phyloP scores from a whole-genome alignment of 2,329 filamentous ascomycete species.

The Curvularia sp. region DNA sequence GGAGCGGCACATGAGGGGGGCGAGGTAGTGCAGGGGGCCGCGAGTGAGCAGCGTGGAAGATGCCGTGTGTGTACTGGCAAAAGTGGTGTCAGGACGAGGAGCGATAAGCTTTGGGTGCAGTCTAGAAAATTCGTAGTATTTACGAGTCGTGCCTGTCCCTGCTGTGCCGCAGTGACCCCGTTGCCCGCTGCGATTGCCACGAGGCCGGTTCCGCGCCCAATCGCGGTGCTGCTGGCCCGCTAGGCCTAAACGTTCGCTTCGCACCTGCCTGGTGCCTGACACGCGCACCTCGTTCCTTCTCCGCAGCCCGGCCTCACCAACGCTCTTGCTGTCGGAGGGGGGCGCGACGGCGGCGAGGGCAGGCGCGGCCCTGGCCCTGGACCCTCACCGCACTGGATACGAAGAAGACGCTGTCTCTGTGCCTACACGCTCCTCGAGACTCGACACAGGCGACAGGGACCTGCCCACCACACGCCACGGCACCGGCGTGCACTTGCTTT shows the following conservation, averaged over 20 bases:
- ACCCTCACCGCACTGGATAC: not conserved
- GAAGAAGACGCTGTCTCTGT: no score
- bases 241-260: slow-evolving; percentile 24
- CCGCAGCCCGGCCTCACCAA: slow-evolving; percentile 4
- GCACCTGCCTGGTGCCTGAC: slow-evolving; percentile 22
- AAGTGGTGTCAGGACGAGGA: slow-evolving; percentile 7
- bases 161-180: slow-evolving; percentile 17
- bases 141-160: slow-evolving; percentile 9
- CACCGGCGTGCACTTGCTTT: slow-evolving; percentile 14
- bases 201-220: slow-evolving; percentile 25
- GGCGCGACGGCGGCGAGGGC: not conserved
- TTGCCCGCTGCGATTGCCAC: slow-evolving; percentile 10
- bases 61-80: not conserved
- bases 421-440: not conserved
- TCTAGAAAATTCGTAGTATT: slow-evolving; percentile 22
- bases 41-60: not conserved
- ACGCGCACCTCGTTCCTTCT: slow-evolving; percentile 12
- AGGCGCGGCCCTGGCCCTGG: not conserved
- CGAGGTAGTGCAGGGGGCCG: not conserved
- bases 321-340: slow-evolving; percentile 1
- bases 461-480: not conserved
- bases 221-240: slow-evolving; percentile 1
- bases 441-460: not conserved
- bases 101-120: slow-evolving; percentile 16
- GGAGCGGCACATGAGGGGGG: not conserved